These are phyloP conservation scores for Candida khao-thaluensis DNA, from an alignment of 805 yeast species.

Conservation along the genomic window DNA sequence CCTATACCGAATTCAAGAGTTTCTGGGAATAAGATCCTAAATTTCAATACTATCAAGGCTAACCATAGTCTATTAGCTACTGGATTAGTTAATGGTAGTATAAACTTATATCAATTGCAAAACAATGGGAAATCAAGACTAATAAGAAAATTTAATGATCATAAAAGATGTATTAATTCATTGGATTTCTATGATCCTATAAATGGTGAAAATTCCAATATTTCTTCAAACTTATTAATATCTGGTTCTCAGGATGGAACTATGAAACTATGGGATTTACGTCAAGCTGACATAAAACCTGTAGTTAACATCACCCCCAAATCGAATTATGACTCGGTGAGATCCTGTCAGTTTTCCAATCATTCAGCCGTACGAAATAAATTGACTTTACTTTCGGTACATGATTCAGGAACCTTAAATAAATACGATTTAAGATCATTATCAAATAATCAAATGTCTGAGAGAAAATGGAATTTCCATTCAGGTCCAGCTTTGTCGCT, in stretches of 20 bases:
- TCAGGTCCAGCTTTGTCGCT: slow-evolving; percentile 86
- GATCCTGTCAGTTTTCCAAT: slow-evolving; percentile 54
- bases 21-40: slow-evolving; percentile 26
- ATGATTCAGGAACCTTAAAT: slow-evolving; percentile 85
- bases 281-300: slow-evolving; percentile 48
- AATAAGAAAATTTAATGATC: slow-evolving; percentile 33
- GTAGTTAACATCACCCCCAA: slow-evolving; percentile 44
- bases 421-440: slow-evolving; percentile 74
- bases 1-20: slow-evolving; percentile 14
- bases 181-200: slow-evolving; percentile 32
- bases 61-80: slow-evolving; percentile 35
- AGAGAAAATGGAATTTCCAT: slow-evolving; percentile 80
- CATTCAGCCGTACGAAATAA: slow-evolving; percentile 48
- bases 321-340: slow-evolving; percentile 70
- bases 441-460: slow-evolving; percentile 46
- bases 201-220: slow-evolving; percentile 12
- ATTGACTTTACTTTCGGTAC: slow-evolving; percentile 64
- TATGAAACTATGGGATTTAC: slow-evolving; percentile 72
- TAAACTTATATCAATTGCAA: slow-evolving; percentile 31
- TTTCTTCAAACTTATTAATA: slow-evolving; percentile 23
- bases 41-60: slow-evolving; percentile 40
- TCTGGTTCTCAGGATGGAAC: slow-evolving; percentile 80
- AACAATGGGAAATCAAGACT: slow-evolving; percentile 33
- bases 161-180: slow-evolving; percentile 42
- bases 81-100: slow-evolving; percentile 39